Base-by-base conservation (phyloP, 2,329 filamentous ascomycete genomes). In the Phyllachora maydis region DNA sequence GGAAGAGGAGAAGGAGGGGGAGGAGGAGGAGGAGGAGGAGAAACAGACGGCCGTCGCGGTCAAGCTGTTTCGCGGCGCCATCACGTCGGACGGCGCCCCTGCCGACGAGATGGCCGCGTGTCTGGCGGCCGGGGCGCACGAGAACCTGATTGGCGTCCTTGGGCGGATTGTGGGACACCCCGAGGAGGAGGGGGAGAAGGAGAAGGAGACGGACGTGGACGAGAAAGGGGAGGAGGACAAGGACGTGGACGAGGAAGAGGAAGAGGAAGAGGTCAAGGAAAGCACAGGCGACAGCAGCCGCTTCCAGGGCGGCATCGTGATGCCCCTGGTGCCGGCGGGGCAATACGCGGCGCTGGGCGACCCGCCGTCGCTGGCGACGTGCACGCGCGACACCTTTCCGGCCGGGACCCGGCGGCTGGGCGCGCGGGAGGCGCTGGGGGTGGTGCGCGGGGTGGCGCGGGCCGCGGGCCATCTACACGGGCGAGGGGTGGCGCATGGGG, bases 41-140 rank as follows among this genome's bases (percentile, higher is more conserved):
- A n/a, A n/a, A n/a, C n/a, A n/a, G n/a, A n/a, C n/a, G n/a, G n/a
- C n/a, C n/a, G 54, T 59, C 1, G 54, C 54, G 3, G 43, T 59
- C 35, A 58, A 59, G 32, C 37, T 59, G 5, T 59, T 59, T 39
- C 50, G 47, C 19, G 54, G 53, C n/a, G 39, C 45, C 6, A 39
- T 56, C 8, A 54, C 54, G 6, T 53, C 46, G 30, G 54, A 58
- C 29, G 54, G 56, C 9, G 50, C 46, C 4, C 54, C 56, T 0
- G 35, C 42, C n/a, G 54, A 59, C 32, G 56, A 59, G 35, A 52
- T 59, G 51, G 42, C 44, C 7, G 53, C 54, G 3, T 54, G 46
- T 27, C 45, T 58, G 23, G 41, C 43, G 1, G 55, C 55, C 1
- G 55, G 54, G 8, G 44, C 43, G 18, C 55, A 59, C 31, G 40